Conservation (phyloP, 192 early-diverging fungal genomes). For the Mortierella hygrophila region DNA sequence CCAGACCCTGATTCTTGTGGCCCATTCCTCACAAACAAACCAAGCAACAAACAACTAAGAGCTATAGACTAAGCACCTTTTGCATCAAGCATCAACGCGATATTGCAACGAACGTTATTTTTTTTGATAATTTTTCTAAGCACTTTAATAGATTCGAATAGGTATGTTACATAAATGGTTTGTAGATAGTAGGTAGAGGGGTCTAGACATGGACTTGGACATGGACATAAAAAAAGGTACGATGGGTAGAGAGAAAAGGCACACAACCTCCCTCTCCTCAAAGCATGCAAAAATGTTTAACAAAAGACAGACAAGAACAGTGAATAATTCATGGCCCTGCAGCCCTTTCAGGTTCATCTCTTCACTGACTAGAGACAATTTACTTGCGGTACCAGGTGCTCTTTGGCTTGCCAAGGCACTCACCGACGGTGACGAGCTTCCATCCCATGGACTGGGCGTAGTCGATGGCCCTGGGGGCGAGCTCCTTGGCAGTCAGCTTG, state of each 20-base stretch:
- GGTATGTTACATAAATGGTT: background rate
- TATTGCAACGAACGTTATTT: too few relatives aligned
- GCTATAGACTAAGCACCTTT: background rate
- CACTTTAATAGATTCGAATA: background rate
- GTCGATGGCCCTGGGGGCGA: slow-evolving; percentile 58
- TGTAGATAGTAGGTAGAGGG: background rate
- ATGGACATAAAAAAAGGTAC: background rate
- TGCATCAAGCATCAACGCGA: too few relatives aligned
- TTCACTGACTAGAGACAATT: background rate
- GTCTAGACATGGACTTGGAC: background rate
- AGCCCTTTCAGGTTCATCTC: too few relatives aligned
- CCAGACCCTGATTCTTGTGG: background rate
- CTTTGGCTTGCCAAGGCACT: slow-evolving; percentile 54
- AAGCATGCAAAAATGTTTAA: too few relatives aligned
- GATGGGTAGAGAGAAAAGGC: background rate
- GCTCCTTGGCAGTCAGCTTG: slow-evolving; percentile 44
- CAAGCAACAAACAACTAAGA: too few relatives aligned
- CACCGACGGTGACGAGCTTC: slow-evolving; percentile 63
- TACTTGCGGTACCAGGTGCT: slow-evolving; percentile 38
- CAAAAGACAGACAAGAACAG: too few relatives aligned
- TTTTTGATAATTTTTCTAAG: background rate
- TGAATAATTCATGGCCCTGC: too few relatives aligned
- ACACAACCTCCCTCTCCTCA: background rate
- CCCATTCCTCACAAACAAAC: background rate
- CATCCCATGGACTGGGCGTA: slow-evolving; percentile 50